Conservation (phyloP, 192 early-diverging fungal genomes). For the Ambispora gerdemannii region DNA sequence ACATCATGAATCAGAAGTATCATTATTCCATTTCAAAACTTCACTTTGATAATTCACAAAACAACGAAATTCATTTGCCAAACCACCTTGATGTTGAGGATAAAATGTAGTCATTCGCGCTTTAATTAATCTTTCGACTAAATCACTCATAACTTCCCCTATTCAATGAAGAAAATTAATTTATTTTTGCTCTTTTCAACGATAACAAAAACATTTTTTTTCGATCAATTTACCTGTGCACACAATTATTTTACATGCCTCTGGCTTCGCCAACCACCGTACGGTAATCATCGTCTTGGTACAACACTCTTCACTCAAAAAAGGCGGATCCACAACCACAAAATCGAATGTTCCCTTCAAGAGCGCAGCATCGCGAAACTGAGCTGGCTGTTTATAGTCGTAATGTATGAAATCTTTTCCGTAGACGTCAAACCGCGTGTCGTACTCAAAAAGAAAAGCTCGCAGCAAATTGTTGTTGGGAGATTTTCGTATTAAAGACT, state of each 20-base stretch:
- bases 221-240: constrained; percentile 48
- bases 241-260: constrained; percentile 52
- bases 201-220: constrained; percentile 27
- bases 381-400: constrained; percentile 67
- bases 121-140: constrained; percentile 50
- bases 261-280: constrained; percentile 44
- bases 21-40: constrained; percentile 16
- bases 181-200: constrained; percentile 2
- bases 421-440: constrained; percentile 71
- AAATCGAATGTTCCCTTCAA: constrained; percentile 59
- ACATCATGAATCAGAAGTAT: too few species aligned
- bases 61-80: constrained; percentile 78
- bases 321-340: constrained; percentile 77
- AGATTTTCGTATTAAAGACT: neutral
- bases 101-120: constrained; percentile 54
- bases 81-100: constrained; percentile 62
- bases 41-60: constrained; percentile 56
- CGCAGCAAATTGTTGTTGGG: neutral
- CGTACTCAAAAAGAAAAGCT: constrained; percentile 66
- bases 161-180: neutral
- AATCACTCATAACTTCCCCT: constrained; percentile 54
- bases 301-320: constrained; percentile 72
- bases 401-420: constrained; percentile 64
- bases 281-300: constrained; percentile 64
- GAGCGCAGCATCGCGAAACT: constrained; percentile 43